Conservation (phyloP, 768 basidiomycete species). For the Leccinum fibrillosum region DNA sequence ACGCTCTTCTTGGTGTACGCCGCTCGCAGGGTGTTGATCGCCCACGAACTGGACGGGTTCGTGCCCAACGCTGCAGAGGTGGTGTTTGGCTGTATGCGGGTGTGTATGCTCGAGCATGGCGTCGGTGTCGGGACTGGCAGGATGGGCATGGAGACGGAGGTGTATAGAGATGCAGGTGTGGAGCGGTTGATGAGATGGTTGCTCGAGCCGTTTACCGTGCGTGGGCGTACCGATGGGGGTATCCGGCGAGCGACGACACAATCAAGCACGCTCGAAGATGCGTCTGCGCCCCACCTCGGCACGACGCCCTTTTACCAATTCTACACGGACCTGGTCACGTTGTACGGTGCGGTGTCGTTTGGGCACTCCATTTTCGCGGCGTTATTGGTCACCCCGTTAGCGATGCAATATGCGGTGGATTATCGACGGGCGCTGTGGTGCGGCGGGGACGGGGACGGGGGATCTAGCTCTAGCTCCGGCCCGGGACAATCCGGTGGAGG, state of each 20-base stretch:
- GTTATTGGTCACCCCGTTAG: constrained; percentile 71
- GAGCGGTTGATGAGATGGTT: constrained; percentile 56
- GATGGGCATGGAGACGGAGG: constrained; percentile 42
- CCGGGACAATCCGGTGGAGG: neutral
- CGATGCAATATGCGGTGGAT: constrained; percentile 75
- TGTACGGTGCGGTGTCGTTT: constrained; percentile 93
- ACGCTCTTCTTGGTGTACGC: constrained; percentile 60
- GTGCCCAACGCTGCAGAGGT: constrained; percentile 28
- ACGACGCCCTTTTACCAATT: constrained; percentile 84
- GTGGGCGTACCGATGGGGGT: neutral
- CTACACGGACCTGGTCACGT: constrained; percentile 84
- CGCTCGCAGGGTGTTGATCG: constrained; percentile 42
- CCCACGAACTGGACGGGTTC: constrained; percentile 40
- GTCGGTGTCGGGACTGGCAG: constrained; percentile 21
- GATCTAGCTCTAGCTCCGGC: neutral
- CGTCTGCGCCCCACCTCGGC: constrained; percentile 59
- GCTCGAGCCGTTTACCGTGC: constrained; percentile 50
- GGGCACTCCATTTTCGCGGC: constrained; percentile 71
- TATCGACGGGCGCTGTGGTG: constrained; percentile 84
- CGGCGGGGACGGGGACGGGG: constrained; percentile 48
- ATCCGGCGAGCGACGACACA: constrained; percentile 2
- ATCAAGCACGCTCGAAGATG: constrained; percentile 44
- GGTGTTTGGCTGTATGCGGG: constrained; percentile 82
- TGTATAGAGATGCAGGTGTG: constrained; percentile 77
- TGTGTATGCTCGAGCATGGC: constrained; percentile 94